A percentile compares a stretch with the other conserved stretches of the same genome.
Conservation (phyloP, 1,284 basidiomycete species). For the Fistulinella cinereoalba region DNA sequence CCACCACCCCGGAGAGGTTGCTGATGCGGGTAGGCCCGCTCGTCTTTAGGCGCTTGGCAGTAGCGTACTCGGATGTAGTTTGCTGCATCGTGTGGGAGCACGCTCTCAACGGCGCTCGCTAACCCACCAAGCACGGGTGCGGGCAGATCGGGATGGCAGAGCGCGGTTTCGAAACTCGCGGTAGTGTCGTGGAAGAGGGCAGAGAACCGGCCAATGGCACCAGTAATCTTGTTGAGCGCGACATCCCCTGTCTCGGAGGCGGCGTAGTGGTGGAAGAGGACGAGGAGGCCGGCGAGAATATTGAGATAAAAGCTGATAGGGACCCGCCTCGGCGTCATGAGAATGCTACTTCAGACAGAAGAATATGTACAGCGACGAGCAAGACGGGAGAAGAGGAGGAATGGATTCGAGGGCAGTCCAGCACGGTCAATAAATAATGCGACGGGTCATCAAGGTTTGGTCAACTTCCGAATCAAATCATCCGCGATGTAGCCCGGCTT, state of each 20-base stretch:
- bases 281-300: constrained; percentile 21
- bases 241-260: constrained; percentile 20
- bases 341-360: not conserved
- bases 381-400: no score
- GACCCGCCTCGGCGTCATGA: constrained; percentile 17
- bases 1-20: not conserved
- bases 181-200: constrained; percentile 10
- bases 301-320: constrained; percentile 20
- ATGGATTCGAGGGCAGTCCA: not conserved
- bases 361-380: not conserved
- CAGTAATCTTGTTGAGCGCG: constrained; percentile 22
- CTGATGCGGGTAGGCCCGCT: not conserved
- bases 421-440: not conserved
- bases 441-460: no score
- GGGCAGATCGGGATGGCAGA: constrained; percentile 5
- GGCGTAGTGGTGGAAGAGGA: constrained; percentile 20
- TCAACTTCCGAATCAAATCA: no score
- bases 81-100: constrained; percentile 1
- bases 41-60: constrained; percentile 5
- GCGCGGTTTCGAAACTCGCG: not conserved
- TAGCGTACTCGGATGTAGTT: constrained; percentile 5
- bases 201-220: constrained; percentile 21
- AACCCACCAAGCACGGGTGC: not conserved
- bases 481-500: no score
- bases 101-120: not conserved